Conservation (phyloP, 805 yeast species). For the Wickerhamiella slavikovae region DNA sequence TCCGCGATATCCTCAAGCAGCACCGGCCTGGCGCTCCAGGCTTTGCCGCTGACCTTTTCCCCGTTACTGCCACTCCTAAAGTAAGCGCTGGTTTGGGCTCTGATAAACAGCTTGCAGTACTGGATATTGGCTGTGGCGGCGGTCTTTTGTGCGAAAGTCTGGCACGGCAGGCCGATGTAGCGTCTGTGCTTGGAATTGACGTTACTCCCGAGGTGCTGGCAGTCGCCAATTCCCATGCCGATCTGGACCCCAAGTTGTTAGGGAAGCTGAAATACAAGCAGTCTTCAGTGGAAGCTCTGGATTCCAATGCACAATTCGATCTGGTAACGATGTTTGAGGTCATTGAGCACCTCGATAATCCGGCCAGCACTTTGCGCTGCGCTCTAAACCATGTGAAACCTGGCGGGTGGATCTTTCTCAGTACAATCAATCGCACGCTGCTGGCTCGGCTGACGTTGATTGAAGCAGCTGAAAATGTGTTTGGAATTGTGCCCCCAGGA, state of each 20-base stretch:
- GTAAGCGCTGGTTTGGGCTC: too few relatives aligned
- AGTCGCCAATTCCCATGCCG: conserved; percentile 55
- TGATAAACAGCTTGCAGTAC: conserved; percentile 30
- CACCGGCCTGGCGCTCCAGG: conserved; percentile 43
- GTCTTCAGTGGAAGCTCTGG: conserved; percentile 39
- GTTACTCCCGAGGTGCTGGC: conserved; percentile 61
- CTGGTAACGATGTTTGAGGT: conserved; percentile 82
- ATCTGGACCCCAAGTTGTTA: conserved; percentile 40
- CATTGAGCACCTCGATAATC: conserved; percentile 83
- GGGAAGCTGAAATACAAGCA: conserved; percentile 39
- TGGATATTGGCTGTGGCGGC: conserved; percentile 98
- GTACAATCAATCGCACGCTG: conserved; percentile 80
- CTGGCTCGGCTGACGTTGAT: conserved; percentile 86
- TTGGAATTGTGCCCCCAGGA: conserved; percentile 73
- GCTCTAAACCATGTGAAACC: conserved; percentile 51
- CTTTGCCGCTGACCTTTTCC: conserved; percentile 46
- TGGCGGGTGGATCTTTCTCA: conserved; percentile 69
- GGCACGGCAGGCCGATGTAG: conserved; percentile 46
- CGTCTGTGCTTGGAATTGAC: conserved; percentile 62
- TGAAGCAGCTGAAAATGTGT: conserved; percentile 63
- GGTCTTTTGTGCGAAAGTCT: conserved; percentile 77
- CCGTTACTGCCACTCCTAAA: conserved; percentile 18
- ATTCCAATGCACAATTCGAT: conserved; percentile 32
- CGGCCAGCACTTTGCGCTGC: conserved; percentile 46
- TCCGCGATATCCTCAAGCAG: conserved; percentile 37